Conservation (phyloP, 352 stramenopile genomes). For the Pythium volutum region DNA sequence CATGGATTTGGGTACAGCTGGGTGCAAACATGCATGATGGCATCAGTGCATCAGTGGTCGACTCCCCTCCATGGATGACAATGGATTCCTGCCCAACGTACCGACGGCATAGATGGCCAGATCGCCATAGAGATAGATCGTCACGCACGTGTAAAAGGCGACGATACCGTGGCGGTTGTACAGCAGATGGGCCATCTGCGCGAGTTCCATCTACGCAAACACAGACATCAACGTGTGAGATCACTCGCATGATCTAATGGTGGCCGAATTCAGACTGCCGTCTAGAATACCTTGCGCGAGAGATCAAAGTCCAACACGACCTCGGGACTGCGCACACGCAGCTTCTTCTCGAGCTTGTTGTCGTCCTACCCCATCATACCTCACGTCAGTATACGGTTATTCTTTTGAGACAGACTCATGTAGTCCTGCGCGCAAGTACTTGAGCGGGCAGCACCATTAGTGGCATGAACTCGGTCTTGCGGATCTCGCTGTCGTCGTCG, state of each 20-base stretch:
- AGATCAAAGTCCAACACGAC: conserved; percentile 63
- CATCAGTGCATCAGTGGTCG: neutral
- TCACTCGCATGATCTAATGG: neutral
- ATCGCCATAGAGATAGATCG: conserved; percentile 85
- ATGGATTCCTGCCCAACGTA: conserved; percentile 31
- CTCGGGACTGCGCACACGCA: conserved; percentile 32
- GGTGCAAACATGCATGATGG: neutral
- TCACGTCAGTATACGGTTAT: neutral
- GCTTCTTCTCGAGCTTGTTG: conserved; percentile 48
- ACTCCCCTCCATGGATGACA: no score
- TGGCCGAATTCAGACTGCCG: neutral
- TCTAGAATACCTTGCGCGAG: conserved; percentile 56
- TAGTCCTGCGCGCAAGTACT: conserved; percentile 36
- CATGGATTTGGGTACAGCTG: conserved; percentile 87
- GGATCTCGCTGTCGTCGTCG: conserved; percentile 36
- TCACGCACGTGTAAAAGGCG: conserved; percentile 78
- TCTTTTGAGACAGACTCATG: neutral
- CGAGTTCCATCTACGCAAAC: conserved; percentile 67
- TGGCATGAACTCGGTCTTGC: conserved; percentile 63
- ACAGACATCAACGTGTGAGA: neutral
- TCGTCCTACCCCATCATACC: conserved; percentile 35
- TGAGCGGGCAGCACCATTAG: conserved; percentile 72
- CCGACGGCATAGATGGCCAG: conserved; percentile 85
- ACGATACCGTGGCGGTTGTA: conserved; percentile 64
- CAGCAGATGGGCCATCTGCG: conserved; percentile 78